Conservation (phyloP, 2,329 filamentous ascomycete species). For the Neocatenulostroma microsporum region DNA sequence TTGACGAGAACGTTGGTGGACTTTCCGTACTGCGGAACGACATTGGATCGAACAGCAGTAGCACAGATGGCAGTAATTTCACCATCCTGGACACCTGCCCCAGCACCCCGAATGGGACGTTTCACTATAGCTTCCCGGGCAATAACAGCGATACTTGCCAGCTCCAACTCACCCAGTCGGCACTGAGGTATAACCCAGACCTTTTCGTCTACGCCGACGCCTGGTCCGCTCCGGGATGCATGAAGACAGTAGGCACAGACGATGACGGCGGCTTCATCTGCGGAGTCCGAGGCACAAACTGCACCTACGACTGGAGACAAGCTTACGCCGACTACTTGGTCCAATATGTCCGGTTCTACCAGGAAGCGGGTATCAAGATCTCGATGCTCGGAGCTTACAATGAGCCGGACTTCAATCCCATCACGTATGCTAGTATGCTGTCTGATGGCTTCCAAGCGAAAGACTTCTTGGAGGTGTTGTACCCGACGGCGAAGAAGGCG, state of each 20-base stretch:
- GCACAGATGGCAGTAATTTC: too few relatives aligned
- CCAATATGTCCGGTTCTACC: slow-evolving; percentile 43
- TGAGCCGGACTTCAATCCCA: slow-evolving; percentile 18
- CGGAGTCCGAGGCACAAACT: slow-evolving; percentile 17
- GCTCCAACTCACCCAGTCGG: slow-evolving; percentile 13
- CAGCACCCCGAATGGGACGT: slow-evolving; percentile 13
- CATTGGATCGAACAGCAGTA: slow-evolving; percentile 14
- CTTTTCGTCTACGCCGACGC: slow-evolving; percentile 19
- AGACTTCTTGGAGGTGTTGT: slow-evolving; percentile 17
- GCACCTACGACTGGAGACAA: slow-evolving; percentile 34
- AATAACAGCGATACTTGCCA: slow-evolving; percentile 15
- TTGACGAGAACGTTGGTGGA: slow-evolving; percentile 17
- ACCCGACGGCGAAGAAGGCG: slow-evolving; percentile 17
- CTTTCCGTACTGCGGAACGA: slow-evolving; percentile 19
- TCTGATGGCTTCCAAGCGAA: slow-evolving; percentile 19
- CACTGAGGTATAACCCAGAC: slow-evolving; percentile 17
- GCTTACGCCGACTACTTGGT: slow-evolving; percentile 45
- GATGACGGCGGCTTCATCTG: slow-evolving; percentile 16
- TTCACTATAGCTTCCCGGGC: slow-evolving; percentile 11
- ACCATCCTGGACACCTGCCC: slow-evolving; percentile 15
- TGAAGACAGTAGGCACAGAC: slow-evolving; percentile 16
- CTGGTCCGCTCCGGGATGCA: slow-evolving; percentile 18
- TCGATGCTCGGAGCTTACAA: slow-evolving; percentile 16
- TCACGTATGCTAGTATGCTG: slow-evolving; percentile 17
- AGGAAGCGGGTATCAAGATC: slow-evolving; percentile 36